Evolutionary conservation across 208 protist species (phyloP).

Genomic region (Spongospora subterranea): DNA sequence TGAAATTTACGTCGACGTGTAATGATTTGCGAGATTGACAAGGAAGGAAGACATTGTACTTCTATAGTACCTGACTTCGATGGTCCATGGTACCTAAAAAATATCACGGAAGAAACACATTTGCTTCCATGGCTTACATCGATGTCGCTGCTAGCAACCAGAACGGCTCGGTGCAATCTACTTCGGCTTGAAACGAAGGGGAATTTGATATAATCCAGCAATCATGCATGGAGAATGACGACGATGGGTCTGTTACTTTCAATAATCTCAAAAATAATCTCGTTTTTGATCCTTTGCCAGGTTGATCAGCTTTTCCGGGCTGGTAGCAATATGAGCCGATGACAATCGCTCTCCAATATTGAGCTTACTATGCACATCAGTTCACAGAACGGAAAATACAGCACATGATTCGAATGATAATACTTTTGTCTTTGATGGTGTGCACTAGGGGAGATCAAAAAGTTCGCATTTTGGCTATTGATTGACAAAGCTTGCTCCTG

Average conservation of each 20-base stretch:
- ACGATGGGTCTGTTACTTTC: background rate
- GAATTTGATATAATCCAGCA: slow-evolving; percentile 56
- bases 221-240: slow-evolving; percentile 28
- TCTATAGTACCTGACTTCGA: slow-evolving; percentile 7
- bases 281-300: background rate
- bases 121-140: background rate
- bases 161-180: background rate
- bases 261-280: background rate
- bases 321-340: too few relatives aligned
- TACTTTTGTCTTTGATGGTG: background rate
- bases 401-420: background rate
- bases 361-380: background rate
- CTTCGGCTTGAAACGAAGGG: background rate
- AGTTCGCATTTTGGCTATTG: too few relatives aligned
- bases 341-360: background rate
- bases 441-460: background rate
- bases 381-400: background rate
- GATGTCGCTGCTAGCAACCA: background rate
- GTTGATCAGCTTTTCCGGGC: background rate
- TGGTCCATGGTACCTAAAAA: slow-evolving; percentile 45
- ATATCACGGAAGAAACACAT: background rate
- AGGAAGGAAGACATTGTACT: background rate
- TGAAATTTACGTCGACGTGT: too few relatives aligned
- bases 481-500: background rate
- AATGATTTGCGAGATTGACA: too few relatives aligned